These are phyloP conservation scores for Incumbomyces lentus DNA, from an alignment of 2,329 filamentous ascomycete species.

Conservation along the genomic window DNA sequence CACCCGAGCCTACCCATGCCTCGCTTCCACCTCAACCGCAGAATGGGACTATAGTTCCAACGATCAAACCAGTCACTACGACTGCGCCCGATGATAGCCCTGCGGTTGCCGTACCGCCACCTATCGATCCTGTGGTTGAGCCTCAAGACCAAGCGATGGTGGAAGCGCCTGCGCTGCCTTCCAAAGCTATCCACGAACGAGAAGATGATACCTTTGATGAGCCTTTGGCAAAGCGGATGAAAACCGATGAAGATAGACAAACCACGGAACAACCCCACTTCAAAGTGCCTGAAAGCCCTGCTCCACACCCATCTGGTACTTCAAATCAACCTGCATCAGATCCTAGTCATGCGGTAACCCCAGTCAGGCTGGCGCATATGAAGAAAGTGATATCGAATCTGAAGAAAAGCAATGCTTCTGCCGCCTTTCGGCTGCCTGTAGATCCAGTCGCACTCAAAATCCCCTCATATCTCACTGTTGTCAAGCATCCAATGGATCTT, in stretches of 20 bases:
- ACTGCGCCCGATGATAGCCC: slow-evolving; percentile 13
- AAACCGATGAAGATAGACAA: slow-evolving; percentile 47
- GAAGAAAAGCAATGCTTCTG: slow-evolving; percentile 76
- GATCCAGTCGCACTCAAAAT: slow-evolving; percentile 64
- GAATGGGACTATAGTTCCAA: slow-evolving; percentile 1
- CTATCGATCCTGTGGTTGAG: slow-evolving; percentile 8
- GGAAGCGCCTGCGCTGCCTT: slow-evolving; percentile 41
- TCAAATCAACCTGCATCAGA: slow-evolving; percentile 14
- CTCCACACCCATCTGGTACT: slow-evolving; percentile 24
- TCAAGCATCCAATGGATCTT: slow-evolving; percentile 76
- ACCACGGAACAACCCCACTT: slow-evolving; percentile 30
- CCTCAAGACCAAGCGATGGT: slow-evolving; percentile 41
- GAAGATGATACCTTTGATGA: slow-evolving; percentile 59
- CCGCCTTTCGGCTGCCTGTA: slow-evolving; percentile 68
- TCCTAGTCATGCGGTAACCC: slow-evolving; percentile 16
- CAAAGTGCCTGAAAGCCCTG: slow-evolving; percentile 35
- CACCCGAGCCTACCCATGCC: slow-evolving; percentile 27
- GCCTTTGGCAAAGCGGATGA: slow-evolving; percentile 70
- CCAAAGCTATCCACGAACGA: slow-evolving; percentile 62
- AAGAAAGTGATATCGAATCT: slow-evolving; percentile 30
- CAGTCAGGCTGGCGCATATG: slow-evolving; percentile 18
- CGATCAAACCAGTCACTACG: background rate
- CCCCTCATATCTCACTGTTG: slow-evolving; percentile 60
- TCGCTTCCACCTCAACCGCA: slow-evolving; percentile 6
- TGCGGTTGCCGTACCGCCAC: slow-evolving; percentile 14